These are phyloP conservation scores for Colletotrichum karsti DNA, from an alignment of 2,329 filamentous ascomycete genomes.

Conservation along the genomic window DNA sequence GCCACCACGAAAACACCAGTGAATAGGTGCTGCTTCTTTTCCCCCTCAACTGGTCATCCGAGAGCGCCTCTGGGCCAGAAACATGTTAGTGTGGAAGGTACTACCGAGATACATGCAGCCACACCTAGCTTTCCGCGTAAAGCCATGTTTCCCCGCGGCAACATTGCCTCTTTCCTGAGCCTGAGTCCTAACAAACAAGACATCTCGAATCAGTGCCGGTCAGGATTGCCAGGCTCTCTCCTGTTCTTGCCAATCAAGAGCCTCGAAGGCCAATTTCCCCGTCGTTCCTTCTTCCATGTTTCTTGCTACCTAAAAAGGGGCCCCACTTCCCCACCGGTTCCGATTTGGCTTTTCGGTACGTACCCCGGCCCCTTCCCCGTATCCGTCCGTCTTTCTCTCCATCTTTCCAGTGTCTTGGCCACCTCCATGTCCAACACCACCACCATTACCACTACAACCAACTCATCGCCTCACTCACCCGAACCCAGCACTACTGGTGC, in stretches of 20 bases:
- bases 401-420: background rate
- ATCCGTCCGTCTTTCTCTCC: background rate
- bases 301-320: background rate
- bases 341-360: conserved; percentile 5
- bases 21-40: background rate
- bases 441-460: background rate
- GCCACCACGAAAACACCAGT: too few relatives aligned
- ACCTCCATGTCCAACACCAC: background rate
- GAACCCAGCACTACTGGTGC: background rate
- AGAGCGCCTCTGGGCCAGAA: background rate
- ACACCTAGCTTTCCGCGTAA: background rate
- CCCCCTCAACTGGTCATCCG: background rate
- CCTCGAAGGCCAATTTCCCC: background rate
- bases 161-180: background rate
- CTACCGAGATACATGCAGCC: conserved; percentile 24
- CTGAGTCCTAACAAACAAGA: background rate
- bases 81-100: background rate
- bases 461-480: background rate
- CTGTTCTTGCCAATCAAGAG: background rate
- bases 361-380: background rate
- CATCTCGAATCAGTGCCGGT: background rate
- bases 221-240: background rate
- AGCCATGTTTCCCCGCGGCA: background rate
- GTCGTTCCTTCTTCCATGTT: background rate
- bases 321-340: conserved; percentile 26